Percentiles rank a stretch among this genome's conserved stretches.
phyloP scores from a whole-genome alignment of 305 asterid genomes.

The Fraxinus floribunda region DNA sequence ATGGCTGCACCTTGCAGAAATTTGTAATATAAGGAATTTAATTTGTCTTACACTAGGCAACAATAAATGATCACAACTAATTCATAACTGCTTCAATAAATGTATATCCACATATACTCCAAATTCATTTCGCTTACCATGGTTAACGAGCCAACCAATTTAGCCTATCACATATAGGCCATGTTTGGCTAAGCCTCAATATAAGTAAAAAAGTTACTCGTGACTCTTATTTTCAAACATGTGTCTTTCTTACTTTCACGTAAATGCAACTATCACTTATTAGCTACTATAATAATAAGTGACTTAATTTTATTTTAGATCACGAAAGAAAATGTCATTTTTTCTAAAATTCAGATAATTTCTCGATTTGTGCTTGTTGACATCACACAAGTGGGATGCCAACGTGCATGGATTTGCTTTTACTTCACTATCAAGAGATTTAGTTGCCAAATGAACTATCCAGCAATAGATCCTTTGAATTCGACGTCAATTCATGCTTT shows the following conservation, averaged over 20 bases:
- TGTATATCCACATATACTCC: constrained; percentile 8
- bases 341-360: no score
- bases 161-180: not conserved
- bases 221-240: not conserved
- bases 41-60: not conserved
- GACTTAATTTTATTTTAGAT: no score
- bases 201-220: not conserved
- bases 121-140: constrained; percentile 20
- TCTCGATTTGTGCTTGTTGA: not conserved
- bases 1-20: not conserved
- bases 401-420: not conserved
- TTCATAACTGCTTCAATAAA: constrained; percentile 31
- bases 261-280: not conserved
- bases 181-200: not conserved
- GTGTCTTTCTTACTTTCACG: not conserved
- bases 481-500: not conserved
- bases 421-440: not conserved
- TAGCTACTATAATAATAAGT: not conserved
- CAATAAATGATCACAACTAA: constrained; percentile 16
- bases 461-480: not conserved
- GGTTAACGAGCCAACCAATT: constrained; percentile 12
- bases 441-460: not conserved
- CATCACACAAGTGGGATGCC: not conserved
- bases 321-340: not conserved
- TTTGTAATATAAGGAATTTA: not conserved